Base-by-base conservation (phyloP, 306 rosid species). In the Lupinus albus region DNA sequence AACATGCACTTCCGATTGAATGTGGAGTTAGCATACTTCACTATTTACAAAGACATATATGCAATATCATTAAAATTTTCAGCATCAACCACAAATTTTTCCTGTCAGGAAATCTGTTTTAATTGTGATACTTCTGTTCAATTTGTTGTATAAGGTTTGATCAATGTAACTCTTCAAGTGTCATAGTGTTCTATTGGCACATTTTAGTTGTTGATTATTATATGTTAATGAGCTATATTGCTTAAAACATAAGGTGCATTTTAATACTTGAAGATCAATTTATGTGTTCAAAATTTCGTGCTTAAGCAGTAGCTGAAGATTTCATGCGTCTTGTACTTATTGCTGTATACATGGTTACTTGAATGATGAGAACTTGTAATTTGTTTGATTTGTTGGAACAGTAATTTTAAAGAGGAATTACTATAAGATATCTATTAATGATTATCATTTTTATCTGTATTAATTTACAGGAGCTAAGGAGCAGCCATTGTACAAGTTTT, bases 381-480 rank as follows among this genome's bases (percentile, higher is more conserved):
- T 25, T 25, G 28, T 25, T 25, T 25, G 28, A 2, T 1, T 1
- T 25, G 28, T 25, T 25, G 28, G 28, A 25, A 25, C 1, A 25
- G 28, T 25, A 25, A 25, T 1, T 25, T 25, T 1, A 25, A 25
- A 25, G 3, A 25, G 2, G 2, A 25, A 25, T 25, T 25, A 25
- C 28, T 25, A 2, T 4, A 25, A 25, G 28, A 25, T 25, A 25
- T 25, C 3, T 25, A 25, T 25, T 25, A 25, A 1, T 25, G 28
- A 25, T 25, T 25, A 25, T 1, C 3, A 25, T 20, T 25, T 25
- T 25, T 25, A 2, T 25, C 28, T 25, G 28, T 25, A 25, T 25
- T 25, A 63, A 44, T 11, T 81, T 80, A 20, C 84, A 94, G 99
- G 89, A 75, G 85, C 96, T 13, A 88, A 88, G 87, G 84, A 78